Base-by-base conservation (phyloP, 805 yeast genomes). In the Kurtzmaniella fragi region DNA sequence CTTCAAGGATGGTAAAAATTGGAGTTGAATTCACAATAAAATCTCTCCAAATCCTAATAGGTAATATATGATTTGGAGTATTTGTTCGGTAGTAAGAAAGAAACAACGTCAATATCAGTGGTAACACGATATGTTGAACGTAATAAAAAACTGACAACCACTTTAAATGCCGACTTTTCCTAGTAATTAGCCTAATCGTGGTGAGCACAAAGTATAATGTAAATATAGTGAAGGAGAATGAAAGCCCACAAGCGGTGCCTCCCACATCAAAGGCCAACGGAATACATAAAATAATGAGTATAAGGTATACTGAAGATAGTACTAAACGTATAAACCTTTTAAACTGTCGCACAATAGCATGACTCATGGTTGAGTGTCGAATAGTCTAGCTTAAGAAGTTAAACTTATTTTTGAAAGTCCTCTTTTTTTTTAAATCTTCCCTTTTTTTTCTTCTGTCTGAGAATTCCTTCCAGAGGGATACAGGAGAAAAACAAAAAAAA, bases 211-310 rank as follows among this genome's bases (percentile, higher is more conserved):
- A 81, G 60, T 89, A 90, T 38, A 84, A 61, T 31, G 48, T 36
- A 41, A 61, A 57, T 32, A 76, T 66, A 39, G 86, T 76, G 35
- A 91, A 71, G 5, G 95, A 81, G 58, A 80, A 93, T 14, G 95
- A 79, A 43, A 93, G 66, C 1, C 99, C 99, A 61, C 98, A 91
- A 40, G 78, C 73, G 14, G 82, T 73, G 1, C 98, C 97, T 8
- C 98, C 98, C 29, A 88, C 83, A 54, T 91, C 96, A 61, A 93
- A 93, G 17, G 97, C 84, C 44, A 93, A 73, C 4, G 98, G 98
- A 5, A 93, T 84, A 2, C 96, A 84, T 25, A 90, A 68, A 23
- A 89, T 74, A 10, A 87, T 79, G 37, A 86, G 74, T 5, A 75
- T 57, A 39, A 88, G 66, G 53, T 89, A 88, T 25, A 84, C 17